Conservation (phyloP, 1,284 basidiomycete genomes). For the Microbotryum violaceum region DNA sequence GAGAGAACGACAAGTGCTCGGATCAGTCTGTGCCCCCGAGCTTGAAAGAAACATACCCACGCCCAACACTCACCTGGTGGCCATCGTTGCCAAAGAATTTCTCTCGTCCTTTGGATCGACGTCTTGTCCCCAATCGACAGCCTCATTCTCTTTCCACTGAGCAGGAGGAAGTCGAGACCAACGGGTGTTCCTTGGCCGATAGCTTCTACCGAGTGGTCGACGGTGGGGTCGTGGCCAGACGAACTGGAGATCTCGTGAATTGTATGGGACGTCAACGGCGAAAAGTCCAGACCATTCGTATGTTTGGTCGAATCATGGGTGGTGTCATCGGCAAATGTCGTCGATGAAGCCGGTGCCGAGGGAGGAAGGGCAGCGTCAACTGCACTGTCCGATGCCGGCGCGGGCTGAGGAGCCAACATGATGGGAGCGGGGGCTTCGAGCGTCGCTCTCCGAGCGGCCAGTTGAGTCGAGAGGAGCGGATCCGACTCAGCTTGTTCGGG, state of each 20-base stretch:
- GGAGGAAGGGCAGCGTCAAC: too few species aligned
- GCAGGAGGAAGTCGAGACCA: conserved; percentile 9
- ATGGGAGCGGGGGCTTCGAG: too few species aligned
- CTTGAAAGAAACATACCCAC: not conserved
- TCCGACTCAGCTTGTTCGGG: too few species aligned
- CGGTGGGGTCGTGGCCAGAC: not conserved
- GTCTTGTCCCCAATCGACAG: not conserved
- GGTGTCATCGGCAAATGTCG: not conserved
- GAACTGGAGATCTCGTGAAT: not conserved
- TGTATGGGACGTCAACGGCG: not conserved
- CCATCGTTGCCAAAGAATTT: conserved; percentile 8
- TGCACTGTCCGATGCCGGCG: too few species aligned
- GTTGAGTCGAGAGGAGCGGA: too few species aligned
- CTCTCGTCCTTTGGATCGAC: not conserved
- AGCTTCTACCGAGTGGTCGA: not conserved
- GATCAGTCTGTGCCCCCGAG: not conserved
- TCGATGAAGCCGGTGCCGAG: too few species aligned
- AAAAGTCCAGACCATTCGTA: not conserved
- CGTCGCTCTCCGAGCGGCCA: too few species aligned
- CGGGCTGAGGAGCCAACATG: too few species aligned
- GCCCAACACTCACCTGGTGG: conserved; percentile 3
- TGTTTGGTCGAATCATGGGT: not conserved
- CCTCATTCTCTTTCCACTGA: conserved; percentile 5
- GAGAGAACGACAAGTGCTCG: not conserved
- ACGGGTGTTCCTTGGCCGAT: not conserved